These are phyloP conservation scores for Aethionema arabicum DNA, from an alignment of 345 rosid species.

Conservation along the genomic window DNA sequence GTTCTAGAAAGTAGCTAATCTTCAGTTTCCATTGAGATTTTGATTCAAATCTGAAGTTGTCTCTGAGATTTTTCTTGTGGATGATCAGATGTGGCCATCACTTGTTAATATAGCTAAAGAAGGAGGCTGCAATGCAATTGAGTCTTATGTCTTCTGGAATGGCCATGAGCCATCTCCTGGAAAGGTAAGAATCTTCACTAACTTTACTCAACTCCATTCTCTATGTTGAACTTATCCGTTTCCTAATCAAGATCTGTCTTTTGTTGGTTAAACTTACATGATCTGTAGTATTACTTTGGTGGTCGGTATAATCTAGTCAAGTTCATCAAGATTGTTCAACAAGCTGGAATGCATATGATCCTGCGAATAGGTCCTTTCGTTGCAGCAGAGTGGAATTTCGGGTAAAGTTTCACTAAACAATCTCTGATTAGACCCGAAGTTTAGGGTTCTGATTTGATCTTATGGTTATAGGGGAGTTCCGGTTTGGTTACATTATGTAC, in stretches of 20 bases:
- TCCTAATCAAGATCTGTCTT: neutral
- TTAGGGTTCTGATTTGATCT: neutral
- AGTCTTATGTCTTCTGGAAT: constrained; percentile 95
- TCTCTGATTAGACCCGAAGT: neutral
- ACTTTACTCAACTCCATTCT: neutral
- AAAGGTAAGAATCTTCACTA: constrained; percentile 45
- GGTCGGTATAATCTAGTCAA: constrained; percentile 86
- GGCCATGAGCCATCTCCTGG: constrained; percentile 82
- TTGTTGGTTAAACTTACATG: constrained; percentile 8
- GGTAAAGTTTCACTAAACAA: constrained; percentile 42
- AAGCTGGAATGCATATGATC: constrained; percentile 85
- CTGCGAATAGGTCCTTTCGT: constrained; percentile 95
- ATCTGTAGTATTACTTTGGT: constrained; percentile 63
- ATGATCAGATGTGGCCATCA: constrained; percentile 82
- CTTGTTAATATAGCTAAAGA: constrained; percentile 82
- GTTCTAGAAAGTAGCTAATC: neutral
- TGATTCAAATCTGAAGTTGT: constrained; percentile 3
- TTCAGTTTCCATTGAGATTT: neutral
- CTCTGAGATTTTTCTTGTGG: neutral
- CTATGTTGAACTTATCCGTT: neutral
- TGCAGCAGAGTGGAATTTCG: constrained; percentile 93
- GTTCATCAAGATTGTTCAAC: constrained; percentile 81
- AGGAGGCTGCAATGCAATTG: constrained; percentile 79
- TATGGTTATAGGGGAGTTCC: constrained; percentile 69
- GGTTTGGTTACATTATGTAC: constrained; percentile 87